Evolutionary conservation across 2,329 filamentous ascomycete genomes (phyloP).

Genomic region (Hypomyces perniciosus): DNA sequence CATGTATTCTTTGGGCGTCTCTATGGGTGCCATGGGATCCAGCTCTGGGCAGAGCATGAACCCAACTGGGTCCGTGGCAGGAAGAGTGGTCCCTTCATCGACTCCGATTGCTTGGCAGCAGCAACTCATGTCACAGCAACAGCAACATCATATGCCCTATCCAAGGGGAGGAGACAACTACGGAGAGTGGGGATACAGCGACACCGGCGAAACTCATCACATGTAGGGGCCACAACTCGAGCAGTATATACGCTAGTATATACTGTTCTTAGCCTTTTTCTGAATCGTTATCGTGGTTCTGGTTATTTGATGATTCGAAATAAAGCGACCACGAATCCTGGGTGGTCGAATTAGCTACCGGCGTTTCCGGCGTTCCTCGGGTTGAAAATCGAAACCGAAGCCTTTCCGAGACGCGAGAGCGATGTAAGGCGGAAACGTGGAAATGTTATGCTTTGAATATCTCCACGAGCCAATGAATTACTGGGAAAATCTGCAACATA

Average conservation of each 20-base stretch:
- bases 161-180: conserved; percentile 33
- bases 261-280: background rate
- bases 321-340: too few relatives aligned
- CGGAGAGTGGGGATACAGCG: conserved; percentile 30
- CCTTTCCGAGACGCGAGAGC: too few relatives aligned
- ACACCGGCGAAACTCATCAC: conserved; percentile 1
- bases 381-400: too few relatives aligned
- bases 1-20: conserved; percentile 37
- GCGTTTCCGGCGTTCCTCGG: too few relatives aligned
- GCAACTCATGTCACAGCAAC: conserved; percentile 15
- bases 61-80: conserved; percentile 24
- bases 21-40: conserved; percentile 31
- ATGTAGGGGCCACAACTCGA: conserved; percentile 1
- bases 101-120: conserved; percentile 41
- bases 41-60: conserved; percentile 5
- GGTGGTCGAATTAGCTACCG: too few relatives aligned
- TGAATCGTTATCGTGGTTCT: too few relatives aligned
- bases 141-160: conserved; percentile 27
- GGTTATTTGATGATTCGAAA: too few relatives aligned
- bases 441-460: too few relatives aligned
- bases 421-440: too few relatives aligned
- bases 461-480: too few relatives aligned
- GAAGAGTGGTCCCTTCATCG: conserved; percentile 28
- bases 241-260: background rate
- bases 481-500: too few relatives aligned